Evolutionary conservation across 176 grass and related monocot genomes (phyloP).

Genomic region (Microstegium vimineum): DNA sequence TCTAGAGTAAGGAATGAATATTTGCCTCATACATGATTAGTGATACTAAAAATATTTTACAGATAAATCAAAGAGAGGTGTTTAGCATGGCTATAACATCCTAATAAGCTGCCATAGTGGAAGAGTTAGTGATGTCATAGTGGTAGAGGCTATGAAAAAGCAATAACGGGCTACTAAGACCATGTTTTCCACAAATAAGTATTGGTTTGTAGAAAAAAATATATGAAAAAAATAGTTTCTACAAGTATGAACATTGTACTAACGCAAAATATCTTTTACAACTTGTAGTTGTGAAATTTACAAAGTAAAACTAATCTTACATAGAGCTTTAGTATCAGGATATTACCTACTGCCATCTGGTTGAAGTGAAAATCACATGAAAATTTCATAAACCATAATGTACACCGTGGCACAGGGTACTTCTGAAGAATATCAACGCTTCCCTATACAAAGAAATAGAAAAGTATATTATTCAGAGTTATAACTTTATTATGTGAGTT

Average conservation of each 20-base stretch:
- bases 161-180: too few species aligned
- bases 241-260: neutral
- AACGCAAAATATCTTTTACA: neutral
- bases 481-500: neutral
- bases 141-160: too few species aligned
- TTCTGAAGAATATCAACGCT: slow-evolving; percentile 84
- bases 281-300: neutral
- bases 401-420: slow-evolving; percentile 77
- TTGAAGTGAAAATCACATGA: slow-evolving; percentile 95
- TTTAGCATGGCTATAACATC: too few species aligned
- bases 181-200: neutral
- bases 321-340: slow-evolving; percentile 16
- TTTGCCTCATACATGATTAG: neutral
- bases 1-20: neutral
- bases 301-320: neutral
- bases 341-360: slow-evolving; percentile 79
- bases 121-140: too few species aligned
- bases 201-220: neutral
- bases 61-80: too few species aligned
- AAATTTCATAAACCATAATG: slow-evolving; percentile 97
- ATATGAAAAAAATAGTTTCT: neutral
- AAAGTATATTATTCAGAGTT: neutral
- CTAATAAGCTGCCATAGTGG: too few species aligned
- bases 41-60: neutral
- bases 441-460: slow-evolving; percentile 33